Conservation (phyloP, 352 stramenopile species). For the Blastocystis sp. region DNA sequence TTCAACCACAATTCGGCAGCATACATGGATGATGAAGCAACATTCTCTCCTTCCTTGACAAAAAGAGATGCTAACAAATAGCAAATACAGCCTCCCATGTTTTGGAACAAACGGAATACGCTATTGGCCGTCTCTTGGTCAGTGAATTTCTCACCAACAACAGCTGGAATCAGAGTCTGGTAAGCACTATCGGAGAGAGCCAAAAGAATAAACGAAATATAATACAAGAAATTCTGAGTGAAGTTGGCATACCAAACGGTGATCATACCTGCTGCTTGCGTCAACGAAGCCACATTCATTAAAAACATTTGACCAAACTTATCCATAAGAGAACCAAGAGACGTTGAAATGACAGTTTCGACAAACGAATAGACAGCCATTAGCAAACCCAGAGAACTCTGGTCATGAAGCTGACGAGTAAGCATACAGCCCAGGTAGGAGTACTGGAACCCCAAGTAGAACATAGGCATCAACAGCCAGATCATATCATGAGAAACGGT, state of each 20-base stretch:
- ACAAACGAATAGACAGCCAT: slow-evolving; percentile 56
- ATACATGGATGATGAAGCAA: slow-evolving; percentile 73
- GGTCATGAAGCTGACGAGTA: slow-evolving; percentile 42
- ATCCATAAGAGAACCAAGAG: slow-evolving; percentile 38
- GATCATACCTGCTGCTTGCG: not conserved
- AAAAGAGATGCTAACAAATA: slow-evolving; percentile 55
- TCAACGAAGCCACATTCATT: not conserved
- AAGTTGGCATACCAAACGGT: slow-evolving; percentile 43
- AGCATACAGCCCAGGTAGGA: slow-evolving; percentile 56
- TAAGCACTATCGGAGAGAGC: slow-evolving; percentile 44
- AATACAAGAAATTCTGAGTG: slow-evolving; percentile 4
- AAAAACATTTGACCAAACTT: not conserved
- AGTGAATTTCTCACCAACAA: slow-evolving; percentile 44
- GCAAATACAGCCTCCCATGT: slow-evolving; percentile 61
- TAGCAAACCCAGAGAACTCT: slow-evolving; percentile 19
- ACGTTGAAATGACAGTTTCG: slow-evolving; percentile 22
- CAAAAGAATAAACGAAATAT: slow-evolving; percentile 46
- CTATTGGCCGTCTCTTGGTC: slow-evolving; percentile 50
- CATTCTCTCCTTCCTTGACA: slow-evolving; percentile 64
- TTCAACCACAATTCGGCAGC: slow-evolving; percentile 72
- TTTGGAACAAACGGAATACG: slow-evolving; percentile 49
- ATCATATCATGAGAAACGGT: slow-evolving; percentile 27
- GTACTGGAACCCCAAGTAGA: slow-evolving; percentile 55
- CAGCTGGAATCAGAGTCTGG: slow-evolving; percentile 40
- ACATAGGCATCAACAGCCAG: slow-evolving; percentile 52